Evolutionary conservation across 805 yeast genomes (phyloP).

Genomic region (Blastobotrys americana): DNA sequence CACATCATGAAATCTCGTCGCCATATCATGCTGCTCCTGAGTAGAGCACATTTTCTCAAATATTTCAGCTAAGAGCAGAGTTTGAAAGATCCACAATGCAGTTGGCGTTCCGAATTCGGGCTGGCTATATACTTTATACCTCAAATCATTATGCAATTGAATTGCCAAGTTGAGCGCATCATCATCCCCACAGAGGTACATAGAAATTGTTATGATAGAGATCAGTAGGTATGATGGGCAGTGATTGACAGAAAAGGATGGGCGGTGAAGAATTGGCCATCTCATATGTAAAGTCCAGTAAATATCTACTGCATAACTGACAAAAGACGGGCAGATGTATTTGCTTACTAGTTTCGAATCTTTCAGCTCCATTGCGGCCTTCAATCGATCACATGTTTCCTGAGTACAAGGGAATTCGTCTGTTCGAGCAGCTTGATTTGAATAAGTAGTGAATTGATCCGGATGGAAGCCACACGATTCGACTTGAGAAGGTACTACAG

Average conservation of each 20-base stretch:
- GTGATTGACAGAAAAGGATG: constrained; percentile 41
- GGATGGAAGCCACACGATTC: too few species aligned
- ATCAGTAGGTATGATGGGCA: constrained; percentile 42
- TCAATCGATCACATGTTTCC: constrained; percentile 6
- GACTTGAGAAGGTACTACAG: neutral
- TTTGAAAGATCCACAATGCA: constrained; percentile 67
- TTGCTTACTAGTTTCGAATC: constrained; percentile 8
- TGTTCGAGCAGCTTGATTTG: neutral
- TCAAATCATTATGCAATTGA: constrained; percentile 44
- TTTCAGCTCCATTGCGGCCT: constrained; percentile 3
- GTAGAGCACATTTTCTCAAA: constrained; percentile 50
- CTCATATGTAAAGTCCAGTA: constrained; percentile 41
- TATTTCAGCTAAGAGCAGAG: constrained; percentile 63
- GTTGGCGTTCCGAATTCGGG: constrained; percentile 74
- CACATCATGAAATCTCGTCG: constrained; percentile 21
- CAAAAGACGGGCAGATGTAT: constrained; percentile 14
- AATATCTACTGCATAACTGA: constrained; percentile 16
- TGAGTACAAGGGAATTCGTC: constrained; percentile 3
- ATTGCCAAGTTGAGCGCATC: constrained; percentile 34
- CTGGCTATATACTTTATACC: constrained; percentile 60
- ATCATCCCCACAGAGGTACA: constrained; percentile 28
- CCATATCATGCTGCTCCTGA: constrained; percentile 23
- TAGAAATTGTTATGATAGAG: constrained; percentile 48
- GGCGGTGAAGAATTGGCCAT: constrained; percentile 48
- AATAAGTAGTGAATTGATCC: neutral